Base-by-base conservation (phyloP, 1,139 yeast species). In the Geotrichum aggregatum region DNA sequence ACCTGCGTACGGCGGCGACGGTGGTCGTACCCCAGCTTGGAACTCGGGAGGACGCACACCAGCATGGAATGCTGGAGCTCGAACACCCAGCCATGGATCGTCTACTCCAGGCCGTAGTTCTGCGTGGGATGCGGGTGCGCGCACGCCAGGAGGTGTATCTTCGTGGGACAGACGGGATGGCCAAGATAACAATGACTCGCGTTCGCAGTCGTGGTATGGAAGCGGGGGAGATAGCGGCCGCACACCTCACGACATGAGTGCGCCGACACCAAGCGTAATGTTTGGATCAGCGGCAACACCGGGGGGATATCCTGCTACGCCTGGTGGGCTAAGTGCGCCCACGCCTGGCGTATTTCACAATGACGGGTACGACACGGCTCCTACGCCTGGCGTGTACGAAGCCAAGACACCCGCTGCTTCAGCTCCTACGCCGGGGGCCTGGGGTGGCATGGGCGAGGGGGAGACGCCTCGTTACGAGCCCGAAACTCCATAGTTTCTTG, bases 11-110 rank as follows among this genome's bases (percentile, higher is more conserved):
- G 74, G 72, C 30, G 64, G 58, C 46, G 66, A 65, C 28, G 67
- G 71, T 22, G 75, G 76, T 16, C 69, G 71, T 24, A 67, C 74
- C 21, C 74, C 80, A 0, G 67, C 79, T 2, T 76, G 79, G 78
- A 77, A 50, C 21, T 54, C 64, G 3, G 69, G 70, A 3, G 69
- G 67, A 14, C 68, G 67, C 50, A 74, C 76, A 5, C 76, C 79
- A 4, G 69, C 77, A 2, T 75, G 77, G 71, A 62, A 76, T 72
- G 61, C 65, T 34, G 74, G 72, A 21, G 67, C 70, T 4, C 72
- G 71, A 46, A 67, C 74, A 60, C 75, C 59, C 66, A 69, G 62
- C 57, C 72, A 72, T 19, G 61, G 59, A 7, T 19, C 38, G 1
- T 22, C 51, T 21, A 38, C 47, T 13, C 49, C 49, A 16, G 46